Conservation (phyloP, 208 protist genomes). For the Trypanosoma melophagium region DNA sequence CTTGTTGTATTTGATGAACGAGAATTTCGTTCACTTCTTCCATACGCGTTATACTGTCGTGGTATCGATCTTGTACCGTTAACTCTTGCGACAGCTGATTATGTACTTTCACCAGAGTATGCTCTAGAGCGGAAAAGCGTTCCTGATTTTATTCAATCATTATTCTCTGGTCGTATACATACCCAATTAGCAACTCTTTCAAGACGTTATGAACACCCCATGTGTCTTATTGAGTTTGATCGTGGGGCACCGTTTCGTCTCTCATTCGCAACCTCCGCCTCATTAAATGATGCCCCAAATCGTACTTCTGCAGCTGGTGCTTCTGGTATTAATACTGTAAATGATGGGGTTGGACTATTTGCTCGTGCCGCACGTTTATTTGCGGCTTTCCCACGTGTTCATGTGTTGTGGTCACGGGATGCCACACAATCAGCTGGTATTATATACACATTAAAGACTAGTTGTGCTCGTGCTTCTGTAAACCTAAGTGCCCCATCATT, state of each 20-base stretch:
- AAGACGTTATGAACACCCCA: constrained; percentile 52
- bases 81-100: constrained; percentile 78
- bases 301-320: not conserved
- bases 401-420: constrained; percentile 74
- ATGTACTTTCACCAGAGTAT: constrained; percentile 75
- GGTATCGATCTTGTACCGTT: constrained; percentile 82
- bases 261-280: constrained; percentile 12
- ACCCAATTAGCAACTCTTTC: constrained; percentile 71
- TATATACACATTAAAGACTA: constrained; percentile 65
- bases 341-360: constrained; percentile 38
- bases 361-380: constrained; percentile 54
- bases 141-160: constrained; percentile 70
- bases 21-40: constrained; percentile 78
- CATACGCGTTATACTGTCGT: constrained; percentile 65
- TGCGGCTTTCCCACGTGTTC: constrained; percentile 59
- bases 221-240: constrained; percentile 82
- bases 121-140: constrained; percentile 85
- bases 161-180: constrained; percentile 60
- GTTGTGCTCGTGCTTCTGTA: constrained; percentile 45
- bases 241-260: constrained; percentile 60
- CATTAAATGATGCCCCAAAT: not conserved
- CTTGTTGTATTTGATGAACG: constrained; percentile 85
- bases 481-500: constrained; percentile 65
- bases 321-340: not conserved
- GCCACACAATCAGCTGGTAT: constrained; percentile 69